Base-by-base conservation (phyloP, 805 yeast genomes). In the Lipomyces lipofer region DNA sequence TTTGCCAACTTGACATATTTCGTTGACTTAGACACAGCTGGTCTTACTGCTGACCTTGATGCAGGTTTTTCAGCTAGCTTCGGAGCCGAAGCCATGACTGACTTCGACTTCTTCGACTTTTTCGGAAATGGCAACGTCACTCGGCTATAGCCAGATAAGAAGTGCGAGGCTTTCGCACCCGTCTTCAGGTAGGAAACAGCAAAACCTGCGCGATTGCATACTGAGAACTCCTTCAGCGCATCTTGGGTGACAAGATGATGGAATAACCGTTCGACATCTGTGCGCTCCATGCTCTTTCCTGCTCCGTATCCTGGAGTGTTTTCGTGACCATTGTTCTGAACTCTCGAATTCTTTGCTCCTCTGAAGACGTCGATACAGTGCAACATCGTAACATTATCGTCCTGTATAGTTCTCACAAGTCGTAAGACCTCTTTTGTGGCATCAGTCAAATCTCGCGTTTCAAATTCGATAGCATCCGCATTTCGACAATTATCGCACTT, bases 401-500 rank as follows among this genome's bases (percentile, higher is more conserved):
- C 47, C 59, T 82, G 83, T 13, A 89, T 65, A 2, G 74, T 66
- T 49, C 76, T 71, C 1, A 91, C 87, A 54, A 91, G 69, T 12
- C 73, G 67, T 3, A 88, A 75, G 24, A 89, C 81, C 47, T 78
- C 75, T 42, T 73, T 73, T 0, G 96, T 84, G 47, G 78, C 73
- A 0, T 68, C 73, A 0, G 96, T 87, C 33, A 89, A 83, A 71
- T 92, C 95, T 56, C 79, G 77, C 43, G 74, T 77, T 17, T 77
- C 74, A 21, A 72, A 72, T 7, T 74, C 68, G 22, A 68, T 68
- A 28, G 63, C 68, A 10, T 71, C 73, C 47, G 77, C 72, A 38
- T 78, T 73, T 5, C 69, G 66, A 74, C 99, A 92, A 67, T 90
- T 90, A 71, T 94, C 99, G 74, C 99, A 94, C 58, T 82, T 78